Base-by-base conservation (phyloP, 176 grass and related monocot species). In the Panicum miliaceum region DNA sequence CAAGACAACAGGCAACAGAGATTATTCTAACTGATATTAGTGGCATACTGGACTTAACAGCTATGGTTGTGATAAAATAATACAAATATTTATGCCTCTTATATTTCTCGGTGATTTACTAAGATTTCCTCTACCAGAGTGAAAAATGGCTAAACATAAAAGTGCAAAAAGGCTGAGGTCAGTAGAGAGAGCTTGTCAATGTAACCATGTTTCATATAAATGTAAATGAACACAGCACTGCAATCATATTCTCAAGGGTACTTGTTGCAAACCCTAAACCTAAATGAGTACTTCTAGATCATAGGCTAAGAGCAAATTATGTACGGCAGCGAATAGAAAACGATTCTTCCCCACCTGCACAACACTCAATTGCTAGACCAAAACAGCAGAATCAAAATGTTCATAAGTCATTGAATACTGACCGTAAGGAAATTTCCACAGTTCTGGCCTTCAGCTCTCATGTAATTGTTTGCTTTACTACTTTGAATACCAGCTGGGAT, bases 391-490 rank as follows among this genome's bases (percentile, higher is more conserved):
- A 45, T 9, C 3, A 48, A 81, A 81, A 41, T 43, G 56, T 56
- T 53, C 61, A 76, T 4, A 41, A 12, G 23, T 41, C 18, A 61
- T 8, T 76, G 71, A 40, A 81, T 40, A 80, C 88, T 23, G 29
- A 94, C 92, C 42, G 85, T 84, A 64, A 94, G 79, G 61, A 88
- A 90, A 76, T 94, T 90, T 87, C 88, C 92, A 66, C 73, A 75
- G 76, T 94, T 94, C 73, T 90, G 88, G 7, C 92, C 86, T 57
- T 86, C 92, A 29, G 82, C 61, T 58, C 88, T 86, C 5, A 59
- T 64, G 70, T 81, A 81, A 71, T 90, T 92, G 85, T 80, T 94
- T 20, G 88, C 51, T 64, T 88, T 86, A 68, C 73, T 86, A 75
- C 81, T 84, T 57, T 74, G 74, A 87, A 94, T 87, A 29, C 88